These are phyloP conservation scores for Yarrowia sp. DNA, from an alignment of 805 yeast species.

Conservation along the genomic window DNA sequence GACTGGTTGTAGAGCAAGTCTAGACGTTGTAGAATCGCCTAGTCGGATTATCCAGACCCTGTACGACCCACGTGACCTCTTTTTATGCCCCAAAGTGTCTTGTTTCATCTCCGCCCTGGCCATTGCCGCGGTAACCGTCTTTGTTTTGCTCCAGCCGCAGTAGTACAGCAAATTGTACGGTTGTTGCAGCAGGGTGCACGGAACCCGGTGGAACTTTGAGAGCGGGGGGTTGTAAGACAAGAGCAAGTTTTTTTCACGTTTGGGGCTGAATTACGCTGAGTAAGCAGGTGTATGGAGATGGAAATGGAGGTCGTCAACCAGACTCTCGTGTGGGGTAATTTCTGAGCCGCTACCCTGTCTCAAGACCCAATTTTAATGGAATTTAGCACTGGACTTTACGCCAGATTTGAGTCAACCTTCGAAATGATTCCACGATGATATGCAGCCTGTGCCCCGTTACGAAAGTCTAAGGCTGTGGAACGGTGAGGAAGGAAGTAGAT, in stretches of 20 bases:
- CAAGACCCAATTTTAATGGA: constrained; percentile 1
- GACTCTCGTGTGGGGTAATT: not conserved
- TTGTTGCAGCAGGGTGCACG: constrained; percentile 11
- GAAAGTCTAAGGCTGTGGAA: constrained; percentile 3
- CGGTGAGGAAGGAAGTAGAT: not conserved
- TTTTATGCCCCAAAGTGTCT: not conserved
- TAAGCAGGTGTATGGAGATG: too few species aligned
- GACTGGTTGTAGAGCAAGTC: too few species aligned
- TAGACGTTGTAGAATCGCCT: too few species aligned
- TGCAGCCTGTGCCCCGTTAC: constrained; percentile 6
- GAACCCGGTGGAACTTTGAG: constrained; percentile 2
- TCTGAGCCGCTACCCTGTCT: not conserved
- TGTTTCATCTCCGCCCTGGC: not conserved
- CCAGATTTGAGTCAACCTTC: constrained; percentile 1
- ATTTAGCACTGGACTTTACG: not conserved
- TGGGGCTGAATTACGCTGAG: too few species aligned
- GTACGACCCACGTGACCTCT: not conserved
- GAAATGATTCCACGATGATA: constrained; percentile 22
- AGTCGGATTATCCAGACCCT: too few species aligned
- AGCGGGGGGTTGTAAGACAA: not conserved
- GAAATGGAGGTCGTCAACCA: not conserved
- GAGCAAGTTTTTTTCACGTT: too few species aligned
- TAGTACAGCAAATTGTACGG: not conserved
- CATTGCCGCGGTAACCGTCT: not conserved
- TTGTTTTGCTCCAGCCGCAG: not conserved